Evolutionary conservation across 2,329 filamentous ascomycete genomes (phyloP), one percentile per base, ranked within the genome.

Genomic region (Alternaria ventricosa): DNA sequence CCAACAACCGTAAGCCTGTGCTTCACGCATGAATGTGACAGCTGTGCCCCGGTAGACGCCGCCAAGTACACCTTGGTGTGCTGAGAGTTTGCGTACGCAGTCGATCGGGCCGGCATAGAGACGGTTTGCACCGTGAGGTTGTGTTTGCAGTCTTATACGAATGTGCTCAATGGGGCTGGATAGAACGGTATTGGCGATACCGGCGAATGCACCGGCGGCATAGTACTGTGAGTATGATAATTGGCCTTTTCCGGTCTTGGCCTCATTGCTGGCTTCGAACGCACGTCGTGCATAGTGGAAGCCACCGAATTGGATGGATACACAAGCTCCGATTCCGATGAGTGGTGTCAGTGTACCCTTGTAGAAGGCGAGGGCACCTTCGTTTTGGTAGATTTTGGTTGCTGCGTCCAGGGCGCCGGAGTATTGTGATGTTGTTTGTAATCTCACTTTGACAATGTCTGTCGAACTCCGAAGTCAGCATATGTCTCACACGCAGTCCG

Each of bases 141-240:
- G 96, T 27, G 96, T 97, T 83, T 99, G 96, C 67, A 99, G 85
- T 22, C 96, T 88, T 82, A 99, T 99, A 77, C 96, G 92, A 75
- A 98, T 92, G 84, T 98, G 96, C 84, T 99, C 96, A 78, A 98
- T 97, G 11, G 96, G 96, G 1, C 90, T 89, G 6, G 94, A 97
- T 74, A 98, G 88, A 36, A 92, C 87, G 2, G 90, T 92, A 85
- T 99, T 99, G 77, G 94, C 90, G 57, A 98, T 82, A 72, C 96
- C 96, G 13, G 96, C 96, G 77, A 97, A 97, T 55, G 96, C 94
- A 67, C 96, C 96, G 0, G 96, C 88, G 8, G 89, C 86, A 82
- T 94, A 98, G 87, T 97, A 98, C 82, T 99, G 93, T 2, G 83
- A 80, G 82, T 97, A 97, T 22, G 87, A 88, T 28, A 98, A 88